phyloP scores from a whole-genome alignment of 768 basidiomycete genomes.

The Agaricus blazei region DNA sequence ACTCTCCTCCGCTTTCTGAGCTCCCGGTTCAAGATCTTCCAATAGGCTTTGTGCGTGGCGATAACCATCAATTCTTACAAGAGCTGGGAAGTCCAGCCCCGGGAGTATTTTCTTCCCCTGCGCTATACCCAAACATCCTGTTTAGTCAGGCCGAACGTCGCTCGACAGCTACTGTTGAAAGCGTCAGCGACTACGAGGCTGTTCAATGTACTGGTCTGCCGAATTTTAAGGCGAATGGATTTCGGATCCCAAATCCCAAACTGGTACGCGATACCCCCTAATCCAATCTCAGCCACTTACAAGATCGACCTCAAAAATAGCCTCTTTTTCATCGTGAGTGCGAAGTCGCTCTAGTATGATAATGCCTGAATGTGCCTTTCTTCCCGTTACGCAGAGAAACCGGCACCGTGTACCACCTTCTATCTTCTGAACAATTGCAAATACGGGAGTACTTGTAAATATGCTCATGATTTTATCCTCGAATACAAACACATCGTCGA shows the following conservation, averaged over 20 bases:
- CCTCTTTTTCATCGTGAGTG: slow-evolving; percentile 58
- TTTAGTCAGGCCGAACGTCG: neutral
- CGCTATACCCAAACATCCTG: neutral
- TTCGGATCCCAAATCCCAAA: slow-evolving; percentile 46
- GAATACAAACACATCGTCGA: slow-evolving; percentile 47
- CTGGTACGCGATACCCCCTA: slow-evolving; percentile 28
- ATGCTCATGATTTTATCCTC: slow-evolving; percentile 57
- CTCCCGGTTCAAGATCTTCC: slow-evolving; percentile 10
- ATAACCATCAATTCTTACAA: neutral
- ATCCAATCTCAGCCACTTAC: too few relatives aligned
- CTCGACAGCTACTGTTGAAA: neutral
- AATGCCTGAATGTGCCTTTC: slow-evolving; percentile 10
- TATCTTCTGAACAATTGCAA: slow-evolving; percentile 55
- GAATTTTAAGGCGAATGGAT: slow-evolving; percentile 12
- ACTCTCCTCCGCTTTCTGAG: slow-evolving; percentile 3
- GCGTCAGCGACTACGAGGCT: neutral
- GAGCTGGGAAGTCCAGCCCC: neutral
- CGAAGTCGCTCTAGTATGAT: slow-evolving; percentile 2
- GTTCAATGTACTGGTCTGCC: slow-evolving; percentile 12
- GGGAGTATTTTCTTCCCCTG: neutral
- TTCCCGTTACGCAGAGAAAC: slow-evolving; percentile 38
- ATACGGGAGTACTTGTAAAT: slow-evolving; percentile 53
- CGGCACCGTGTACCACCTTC: slow-evolving; percentile 63
- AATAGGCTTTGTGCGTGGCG: neutral
- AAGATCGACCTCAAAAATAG: slow-evolving; percentile 23